These are phyloP conservation scores for Lodderomyces elongisporus DNA, from an alignment of 1,139 yeast species.

Conservation along the genomic window DNA sequence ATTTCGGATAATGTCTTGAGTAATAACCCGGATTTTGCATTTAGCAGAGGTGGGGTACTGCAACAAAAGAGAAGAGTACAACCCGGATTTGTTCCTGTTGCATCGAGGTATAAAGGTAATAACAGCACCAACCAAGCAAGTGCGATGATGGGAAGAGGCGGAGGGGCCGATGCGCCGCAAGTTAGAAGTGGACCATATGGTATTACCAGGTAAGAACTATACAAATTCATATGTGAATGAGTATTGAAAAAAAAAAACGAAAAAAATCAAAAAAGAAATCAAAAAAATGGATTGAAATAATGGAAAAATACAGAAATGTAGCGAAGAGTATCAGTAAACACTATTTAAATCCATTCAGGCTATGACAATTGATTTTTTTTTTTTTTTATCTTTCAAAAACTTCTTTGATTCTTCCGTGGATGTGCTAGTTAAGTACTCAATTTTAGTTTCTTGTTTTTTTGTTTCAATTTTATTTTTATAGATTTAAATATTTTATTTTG, in stretches of 20 bases:
- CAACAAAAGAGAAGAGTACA: slow-evolving; percentile 18
- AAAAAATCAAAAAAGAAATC: not conserved
- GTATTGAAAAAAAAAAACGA: not conserved
- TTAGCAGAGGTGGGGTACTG: slow-evolving; percentile 29
- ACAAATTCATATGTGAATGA: not conserved
- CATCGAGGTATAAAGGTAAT: slow-evolving; percentile 14
- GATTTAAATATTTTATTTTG: too few species aligned
- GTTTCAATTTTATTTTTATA: too few species aligned
- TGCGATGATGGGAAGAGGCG: slow-evolving; percentile 12
- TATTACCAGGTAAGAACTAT: slow-evolving; percentile 10
- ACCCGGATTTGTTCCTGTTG: slow-evolving; percentile 17
- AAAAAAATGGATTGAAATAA: too few species aligned
- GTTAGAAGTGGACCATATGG: slow-evolving; percentile 19
- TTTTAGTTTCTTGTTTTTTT: too few species aligned
- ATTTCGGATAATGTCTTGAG: slow-evolving; percentile 46
- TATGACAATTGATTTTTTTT: too few species aligned
- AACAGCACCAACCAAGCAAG: slow-evolving; percentile 10
- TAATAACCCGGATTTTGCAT: slow-evolving; percentile 56
- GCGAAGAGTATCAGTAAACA: too few species aligned
- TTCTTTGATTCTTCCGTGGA: too few species aligned
- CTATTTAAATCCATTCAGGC: too few species aligned
- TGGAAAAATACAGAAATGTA: too few species aligned
- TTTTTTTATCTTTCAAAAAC: not conserved
- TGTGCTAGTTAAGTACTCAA: too few species aligned
- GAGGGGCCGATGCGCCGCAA: slow-evolving; percentile 11